phyloP scores from a whole-genome alignment of 2,329 filamentous ascomycete species.

The Colletotrichum agaves region DNA sequence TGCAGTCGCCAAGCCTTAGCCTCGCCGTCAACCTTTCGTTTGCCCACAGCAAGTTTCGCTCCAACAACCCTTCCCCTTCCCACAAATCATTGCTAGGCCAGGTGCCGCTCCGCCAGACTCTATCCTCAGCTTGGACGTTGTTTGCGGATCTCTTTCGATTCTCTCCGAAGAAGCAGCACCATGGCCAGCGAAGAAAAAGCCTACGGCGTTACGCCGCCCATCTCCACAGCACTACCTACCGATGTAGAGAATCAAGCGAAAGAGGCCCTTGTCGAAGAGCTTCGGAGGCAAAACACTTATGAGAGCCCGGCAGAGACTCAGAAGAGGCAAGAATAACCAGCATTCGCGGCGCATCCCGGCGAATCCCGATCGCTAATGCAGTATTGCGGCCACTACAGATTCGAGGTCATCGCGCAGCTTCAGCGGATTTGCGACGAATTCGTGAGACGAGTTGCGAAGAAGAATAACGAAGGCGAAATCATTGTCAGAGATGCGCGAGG shows the following conservation, averaged over 20 bases:
- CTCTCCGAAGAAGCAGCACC: conserved; percentile 4
- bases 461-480: conserved; percentile 76
- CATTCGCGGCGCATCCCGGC: neutral
- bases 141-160: neutral
- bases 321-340: conserved; percentile 70
- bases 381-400: conserved; percentile 54
- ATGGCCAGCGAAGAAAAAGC: conserved; percentile 54
- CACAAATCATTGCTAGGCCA: conserved; percentile 9
- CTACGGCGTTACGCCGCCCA: conserved; percentile 82
- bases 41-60: conserved; percentile 6
- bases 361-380: conserved; percentile 9
- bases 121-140: conserved; percentile 2
- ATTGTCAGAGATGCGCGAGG: conserved; percentile 87
- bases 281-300: conserved; percentile 92
- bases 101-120: conserved; percentile 5
- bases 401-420: conserved; percentile 78
- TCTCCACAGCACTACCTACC: conserved; percentile 81
- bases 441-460: conserved; percentile 80
- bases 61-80: neutral
- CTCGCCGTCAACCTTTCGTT: neutral
- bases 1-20: neutral
- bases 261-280: conserved; percentile 81
- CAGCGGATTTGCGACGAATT: conserved; percentile 87
- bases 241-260: conserved; percentile 80
- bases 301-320: conserved; percentile 85